phyloP scores from a whole-genome alignment of 768 basidiomycete genomes.

The Zangia roseola region DNA sequence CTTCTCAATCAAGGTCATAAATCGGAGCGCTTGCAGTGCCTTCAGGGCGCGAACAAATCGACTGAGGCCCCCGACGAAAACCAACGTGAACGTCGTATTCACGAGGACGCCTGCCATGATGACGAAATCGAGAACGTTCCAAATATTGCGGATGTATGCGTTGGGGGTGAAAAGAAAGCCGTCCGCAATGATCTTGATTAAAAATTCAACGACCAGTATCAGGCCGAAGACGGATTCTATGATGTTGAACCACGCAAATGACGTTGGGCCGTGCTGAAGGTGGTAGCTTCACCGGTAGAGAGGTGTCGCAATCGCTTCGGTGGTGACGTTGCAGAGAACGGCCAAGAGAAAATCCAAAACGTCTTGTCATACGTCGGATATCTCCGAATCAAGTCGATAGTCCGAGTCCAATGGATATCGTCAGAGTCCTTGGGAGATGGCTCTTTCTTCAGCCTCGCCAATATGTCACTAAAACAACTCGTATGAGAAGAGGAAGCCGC shows the following conservation, averaged over 20 bases:
- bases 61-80: constrained; percentile 76
- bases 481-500: constrained; percentile 4
- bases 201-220: constrained; percentile 73
- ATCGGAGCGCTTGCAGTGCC: constrained; percentile 81
- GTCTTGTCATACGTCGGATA: constrained; percentile 90
- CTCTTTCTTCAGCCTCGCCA: constrained; percentile 63
- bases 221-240: constrained; percentile 72
- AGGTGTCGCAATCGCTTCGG: constrained; percentile 83
- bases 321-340: constrained; percentile 78
- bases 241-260: constrained; percentile 85
- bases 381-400: constrained; percentile 83
- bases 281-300: constrained; percentile 77
- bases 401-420: constrained; percentile 67
- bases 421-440: constrained; percentile 48
- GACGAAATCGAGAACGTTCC: constrained; percentile 89
- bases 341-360: constrained; percentile 83
- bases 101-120: constrained; percentile 77
- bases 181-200: constrained; percentile 90
- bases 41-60: constrained; percentile 84
- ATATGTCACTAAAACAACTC: constrained; percentile 51
- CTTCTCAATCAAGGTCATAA: constrained; percentile 85
- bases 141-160: constrained; percentile 86
- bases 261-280: constrained; percentile 51
- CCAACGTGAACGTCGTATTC: constrained; percentile 68
- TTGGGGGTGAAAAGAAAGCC: constrained; percentile 90